phyloP scores from a whole-genome alignment of 257 asterid species.

The Capsicum pubescens region DNA sequence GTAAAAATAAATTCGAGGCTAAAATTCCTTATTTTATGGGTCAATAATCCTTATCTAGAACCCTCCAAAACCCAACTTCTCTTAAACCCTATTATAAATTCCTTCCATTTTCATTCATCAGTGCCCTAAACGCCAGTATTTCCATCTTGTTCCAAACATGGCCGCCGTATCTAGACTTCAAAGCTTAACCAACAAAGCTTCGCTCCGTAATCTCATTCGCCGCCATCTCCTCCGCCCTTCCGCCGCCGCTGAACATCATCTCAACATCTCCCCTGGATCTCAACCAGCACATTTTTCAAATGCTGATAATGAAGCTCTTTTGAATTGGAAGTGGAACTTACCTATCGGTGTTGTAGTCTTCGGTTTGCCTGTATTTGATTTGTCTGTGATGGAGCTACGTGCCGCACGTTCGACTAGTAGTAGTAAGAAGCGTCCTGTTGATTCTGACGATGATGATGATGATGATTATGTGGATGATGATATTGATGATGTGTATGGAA shows the following conservation, averaged over 20 bases:
- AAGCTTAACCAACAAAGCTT: not conserved
- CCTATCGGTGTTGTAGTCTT: not conserved
- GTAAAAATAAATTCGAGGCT: too few relatives aligned
- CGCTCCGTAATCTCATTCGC: not conserved
- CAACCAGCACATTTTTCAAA: not conserved
- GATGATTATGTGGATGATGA: not conserved
- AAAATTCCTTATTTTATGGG: not conserved
- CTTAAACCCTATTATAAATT: slow-evolving; percentile 3
- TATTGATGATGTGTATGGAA: not conserved
- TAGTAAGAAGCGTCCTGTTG: not conserved
- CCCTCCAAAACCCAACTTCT: slow-evolving; percentile 1
- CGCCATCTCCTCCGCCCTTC: not conserved
- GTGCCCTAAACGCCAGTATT: not conserved
- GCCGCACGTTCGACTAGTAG: slow-evolving; percentile 7
- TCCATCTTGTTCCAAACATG: not conserved
- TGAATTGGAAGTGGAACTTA: not conserved
- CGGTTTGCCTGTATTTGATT: not conserved
- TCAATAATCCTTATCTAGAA: not conserved
- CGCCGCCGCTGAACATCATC: not conserved
- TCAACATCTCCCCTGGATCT: not conserved
- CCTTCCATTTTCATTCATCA: not conserved
- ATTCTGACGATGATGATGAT: not conserved
- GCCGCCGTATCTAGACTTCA: slow-evolving; percentile 19
- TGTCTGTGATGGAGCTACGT: slow-evolving; percentile 15
- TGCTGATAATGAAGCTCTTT: not conserved